Conservation (phyloP, 1,284 basidiomycete species). For the Pisolithus thermaeus region DNA sequence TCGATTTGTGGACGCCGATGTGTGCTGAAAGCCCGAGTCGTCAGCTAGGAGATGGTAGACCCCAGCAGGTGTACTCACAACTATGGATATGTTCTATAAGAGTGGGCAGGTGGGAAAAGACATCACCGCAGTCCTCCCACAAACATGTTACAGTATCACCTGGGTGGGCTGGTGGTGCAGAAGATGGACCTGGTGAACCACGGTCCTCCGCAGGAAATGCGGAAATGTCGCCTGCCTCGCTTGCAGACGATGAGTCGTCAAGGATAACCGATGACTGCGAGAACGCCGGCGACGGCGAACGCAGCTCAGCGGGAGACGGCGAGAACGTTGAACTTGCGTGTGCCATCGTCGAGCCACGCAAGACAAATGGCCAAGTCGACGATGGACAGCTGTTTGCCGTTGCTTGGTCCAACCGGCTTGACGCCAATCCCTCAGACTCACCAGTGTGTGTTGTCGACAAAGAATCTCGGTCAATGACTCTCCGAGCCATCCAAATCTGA, state of each 20-base stretch:
- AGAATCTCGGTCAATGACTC: too few species aligned
- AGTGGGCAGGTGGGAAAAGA: conserved; percentile 64
- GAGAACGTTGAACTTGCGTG: conserved; percentile 19
- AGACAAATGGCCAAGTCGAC: neutral
- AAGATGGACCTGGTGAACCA: conserved; percentile 25
- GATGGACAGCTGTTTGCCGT: too few species aligned
- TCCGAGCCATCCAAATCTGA: too few species aligned
- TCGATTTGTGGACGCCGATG: conserved; percentile 81
- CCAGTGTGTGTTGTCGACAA: too few species aligned
- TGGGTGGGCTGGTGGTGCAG: conserved; percentile 10
- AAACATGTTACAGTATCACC: conserved; percentile 59
- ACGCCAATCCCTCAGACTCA: too few species aligned
- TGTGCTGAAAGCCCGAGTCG: conserved; percentile 44
- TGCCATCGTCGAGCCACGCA: neutral
- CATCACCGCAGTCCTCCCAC: conserved; percentile 73
- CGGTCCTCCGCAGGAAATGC: conserved; percentile 10
- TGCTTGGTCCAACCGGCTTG: too few species aligned
- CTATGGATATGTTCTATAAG: conserved; percentile 77
- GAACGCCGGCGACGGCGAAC: conserved; percentile 29
- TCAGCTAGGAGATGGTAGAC: neutral
- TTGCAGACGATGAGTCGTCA: conserved; percentile 24
- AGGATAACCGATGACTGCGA: conserved; percentile 24
- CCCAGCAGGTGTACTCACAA: conserved; percentile 39
- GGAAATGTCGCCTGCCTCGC: conserved; percentile 10
- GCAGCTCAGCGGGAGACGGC: conserved; percentile 13